Percentiles rank a stretch among this genome's conserved stretches.
Conservation (phyloP, 768 basidiomycete species). For the Suillus hirtellus region DNA sequence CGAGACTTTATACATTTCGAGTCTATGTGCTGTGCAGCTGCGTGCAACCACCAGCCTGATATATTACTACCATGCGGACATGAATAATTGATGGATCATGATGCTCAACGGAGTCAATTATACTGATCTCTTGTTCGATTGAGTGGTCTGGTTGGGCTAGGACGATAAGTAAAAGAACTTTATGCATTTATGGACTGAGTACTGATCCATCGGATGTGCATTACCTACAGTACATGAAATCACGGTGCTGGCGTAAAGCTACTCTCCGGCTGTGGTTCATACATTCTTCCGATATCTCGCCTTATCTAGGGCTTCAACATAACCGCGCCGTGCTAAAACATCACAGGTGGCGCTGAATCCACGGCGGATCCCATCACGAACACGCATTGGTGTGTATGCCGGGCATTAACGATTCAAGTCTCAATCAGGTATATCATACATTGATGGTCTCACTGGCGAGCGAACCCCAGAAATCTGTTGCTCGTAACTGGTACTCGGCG, state of each 20-base stretch:
- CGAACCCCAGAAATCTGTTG: neutral
- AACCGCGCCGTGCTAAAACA: neutral
- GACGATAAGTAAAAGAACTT: neutral
- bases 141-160: neutral
- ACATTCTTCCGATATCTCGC: neutral
- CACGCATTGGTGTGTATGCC: neutral
- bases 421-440: slow-evolving; percentile 1
- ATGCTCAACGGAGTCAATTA: neutral
- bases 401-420: neutral
- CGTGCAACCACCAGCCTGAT: neutral
- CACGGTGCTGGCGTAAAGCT: neutral
- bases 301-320: neutral
- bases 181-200: neutral
- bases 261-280: neutral
- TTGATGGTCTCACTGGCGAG: neutral
- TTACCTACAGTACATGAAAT: neutral
- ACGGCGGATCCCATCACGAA: slow-evolving; percentile 1
- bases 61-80: slow-evolving; percentile 1
- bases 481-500: neutral
- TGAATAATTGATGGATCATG: slow-evolving; percentile 4
- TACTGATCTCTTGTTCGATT: neutral
- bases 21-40: neutral
- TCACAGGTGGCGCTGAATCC: neutral
- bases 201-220: neutral
- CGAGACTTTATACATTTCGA: neutral